These are phyloP conservation scores for Saturnispora gosingensis DNA, from an alignment of 805 yeast species.

Conservation along the genomic window DNA sequence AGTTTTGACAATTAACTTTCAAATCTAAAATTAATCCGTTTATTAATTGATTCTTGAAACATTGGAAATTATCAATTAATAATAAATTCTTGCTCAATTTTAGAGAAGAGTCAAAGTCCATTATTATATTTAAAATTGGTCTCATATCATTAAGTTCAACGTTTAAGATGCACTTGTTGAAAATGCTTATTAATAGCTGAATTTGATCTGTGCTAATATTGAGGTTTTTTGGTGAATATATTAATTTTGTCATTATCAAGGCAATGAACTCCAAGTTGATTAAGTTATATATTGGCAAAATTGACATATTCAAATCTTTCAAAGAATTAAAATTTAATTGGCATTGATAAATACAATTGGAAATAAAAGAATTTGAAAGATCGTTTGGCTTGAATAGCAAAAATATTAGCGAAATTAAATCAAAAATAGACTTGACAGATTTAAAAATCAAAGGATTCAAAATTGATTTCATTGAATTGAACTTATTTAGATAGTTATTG, in stretches of 20 bases:
- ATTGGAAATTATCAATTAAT: constrained; percentile 3
- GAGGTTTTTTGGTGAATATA: constrained; percentile 9
- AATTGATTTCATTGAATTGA: background rate
- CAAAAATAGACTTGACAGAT: constrained; percentile 3
- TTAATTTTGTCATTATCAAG: constrained; percentile 10
- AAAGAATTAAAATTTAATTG: constrained; percentile 6
- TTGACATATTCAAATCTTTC: constrained; percentile 7
- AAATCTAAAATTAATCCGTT: constrained; percentile 11
- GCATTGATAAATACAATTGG: constrained; percentile 10
- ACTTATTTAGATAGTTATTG: constrained; percentile 1
- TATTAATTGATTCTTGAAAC: constrained; percentile 3
- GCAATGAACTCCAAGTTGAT: constrained; percentile 18
- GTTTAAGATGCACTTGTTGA: constrained; percentile 10
- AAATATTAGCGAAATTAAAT: constrained; percentile 16
- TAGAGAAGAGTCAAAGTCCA: constrained; percentile 10
- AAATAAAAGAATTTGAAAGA: constrained; percentile 1
- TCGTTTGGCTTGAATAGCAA: constrained; percentile 17
- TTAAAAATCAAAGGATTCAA: constrained; percentile 7
- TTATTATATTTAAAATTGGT: constrained; percentile 10
- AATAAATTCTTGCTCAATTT: constrained; percentile 4
- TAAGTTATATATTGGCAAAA: constrained; percentile 18
- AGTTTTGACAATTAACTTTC: constrained; percentile 2
- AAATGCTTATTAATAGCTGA: constrained; percentile 5
- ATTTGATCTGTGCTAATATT: background rate
- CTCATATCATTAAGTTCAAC: constrained; percentile 13